phyloP scores from a whole-genome alignment of 352 stramenopile genomes.

The Phytophthora chlamydospora region DNA sequence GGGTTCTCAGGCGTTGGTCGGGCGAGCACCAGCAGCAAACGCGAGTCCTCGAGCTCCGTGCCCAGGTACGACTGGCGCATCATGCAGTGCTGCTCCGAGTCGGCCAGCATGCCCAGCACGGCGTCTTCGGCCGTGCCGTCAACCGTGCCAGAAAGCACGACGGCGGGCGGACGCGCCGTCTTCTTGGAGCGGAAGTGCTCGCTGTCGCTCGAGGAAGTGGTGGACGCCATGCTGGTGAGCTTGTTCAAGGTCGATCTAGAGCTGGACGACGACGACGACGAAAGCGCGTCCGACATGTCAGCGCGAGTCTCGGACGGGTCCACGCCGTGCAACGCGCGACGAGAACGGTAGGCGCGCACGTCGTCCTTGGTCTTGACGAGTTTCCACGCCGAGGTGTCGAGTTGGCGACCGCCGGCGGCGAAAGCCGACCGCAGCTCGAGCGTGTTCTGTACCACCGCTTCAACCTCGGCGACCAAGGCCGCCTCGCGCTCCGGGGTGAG shows the following conservation, averaged over 20 bases:
- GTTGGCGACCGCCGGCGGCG: slow-evolving; percentile 33
- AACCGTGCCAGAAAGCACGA: slow-evolving; percentile 47
- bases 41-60: slow-evolving; percentile 45
- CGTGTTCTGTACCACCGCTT: slow-evolving; percentile 42
- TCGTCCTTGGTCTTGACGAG: slow-evolving; percentile 47
- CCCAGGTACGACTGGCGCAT: slow-evolving; percentile 48
- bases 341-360: slow-evolving; percentile 43
- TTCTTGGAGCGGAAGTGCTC: slow-evolving; percentile 31
- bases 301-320: slow-evolving; percentile 24
- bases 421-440: slow-evolving; percentile 44
- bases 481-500: slow-evolving; percentile 30
- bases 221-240: slow-evolving; percentile 19
- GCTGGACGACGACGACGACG: slow-evolving; percentile 36
- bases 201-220: slow-evolving; percentile 25
- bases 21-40: slow-evolving; percentile 41
- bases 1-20: slow-evolving; percentile 41
- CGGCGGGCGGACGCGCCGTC: slow-evolving; percentile 30
- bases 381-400: slow-evolving; percentile 47
- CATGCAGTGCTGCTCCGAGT: slow-evolving; percentile 45
- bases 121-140: slow-evolving; percentile 50
- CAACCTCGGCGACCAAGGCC: slow-evolving; percentile 33
- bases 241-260: slow-evolving; percentile 38
- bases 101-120: slow-evolving; percentile 47
- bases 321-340: slow-evolving; percentile 36
- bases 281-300: slow-evolving; percentile 28